Evolutionary conservation across 208 protist genomes (phyloP).

Genomic region (Crithidia bombi): DNA sequence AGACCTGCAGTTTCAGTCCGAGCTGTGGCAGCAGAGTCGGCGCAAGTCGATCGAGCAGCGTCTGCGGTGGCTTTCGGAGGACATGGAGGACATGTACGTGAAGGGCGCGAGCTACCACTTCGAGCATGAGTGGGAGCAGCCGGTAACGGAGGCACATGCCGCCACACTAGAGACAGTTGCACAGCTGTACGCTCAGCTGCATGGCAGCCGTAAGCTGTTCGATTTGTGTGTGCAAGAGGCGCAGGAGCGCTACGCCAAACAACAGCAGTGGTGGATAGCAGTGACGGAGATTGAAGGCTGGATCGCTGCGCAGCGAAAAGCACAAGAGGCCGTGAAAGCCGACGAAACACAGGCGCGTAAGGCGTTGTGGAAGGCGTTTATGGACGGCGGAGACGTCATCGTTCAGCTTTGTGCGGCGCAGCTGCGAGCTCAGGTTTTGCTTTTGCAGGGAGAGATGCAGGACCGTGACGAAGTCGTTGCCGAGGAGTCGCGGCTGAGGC

Average conservation of each 20-base stretch:
- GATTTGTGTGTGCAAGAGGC: constrained; percentile 49
- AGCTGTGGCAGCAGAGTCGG: constrained; percentile 38
- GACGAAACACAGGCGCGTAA: constrained; percentile 33
- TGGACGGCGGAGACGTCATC: constrained; percentile 29
- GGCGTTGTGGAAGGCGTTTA: constrained; percentile 32
- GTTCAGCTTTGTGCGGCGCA: constrained; percentile 35
- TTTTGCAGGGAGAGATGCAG: constrained; percentile 26
- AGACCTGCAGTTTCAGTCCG: constrained; percentile 34
- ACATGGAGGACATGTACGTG: constrained; percentile 47
- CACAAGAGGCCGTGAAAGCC: constrained; percentile 23
- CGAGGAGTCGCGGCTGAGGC: constrained; percentile 6
- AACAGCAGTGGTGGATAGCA: constrained; percentile 42
- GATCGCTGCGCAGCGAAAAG: constrained; percentile 30
- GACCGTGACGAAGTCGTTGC: constrained; percentile 22
- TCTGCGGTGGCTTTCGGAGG: constrained; percentile 46
- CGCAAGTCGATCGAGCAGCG: constrained; percentile 35
- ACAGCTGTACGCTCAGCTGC: constrained; percentile 38
- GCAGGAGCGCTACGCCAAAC: constrained; percentile 43
- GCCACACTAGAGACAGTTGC: constrained; percentile 41
- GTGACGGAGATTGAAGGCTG: constrained; percentile 36
- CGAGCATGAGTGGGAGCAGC: constrained; percentile 44
- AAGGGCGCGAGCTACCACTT: constrained; percentile 47
- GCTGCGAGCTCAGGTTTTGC: constrained; percentile 28
- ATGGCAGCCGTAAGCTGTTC: constrained; percentile 49
- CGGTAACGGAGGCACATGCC: constrained; percentile 39